Conservation (phyloP, 192 early-diverging fungal genomes). For the Jimgerdemannia lactiflua region DNA sequence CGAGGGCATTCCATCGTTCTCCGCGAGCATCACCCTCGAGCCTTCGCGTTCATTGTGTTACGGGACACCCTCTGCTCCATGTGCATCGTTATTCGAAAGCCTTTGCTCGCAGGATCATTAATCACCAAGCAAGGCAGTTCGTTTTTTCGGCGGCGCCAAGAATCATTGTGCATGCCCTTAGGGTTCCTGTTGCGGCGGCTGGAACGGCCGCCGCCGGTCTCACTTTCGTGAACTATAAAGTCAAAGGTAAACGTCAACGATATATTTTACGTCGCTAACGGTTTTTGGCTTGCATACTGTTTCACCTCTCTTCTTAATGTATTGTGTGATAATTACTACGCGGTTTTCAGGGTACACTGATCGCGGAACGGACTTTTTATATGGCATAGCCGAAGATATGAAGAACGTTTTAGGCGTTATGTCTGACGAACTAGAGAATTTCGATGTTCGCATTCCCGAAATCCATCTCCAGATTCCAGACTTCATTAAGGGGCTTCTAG, state of each 20-base stretch:
- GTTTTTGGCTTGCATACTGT: not conserved
- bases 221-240: constrained; percentile 61
- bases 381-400: constrained; percentile 30
- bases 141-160: constrained; percentile 35
- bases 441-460: constrained; percentile 35
- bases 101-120: not conserved
- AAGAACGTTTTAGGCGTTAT: constrained; percentile 30
- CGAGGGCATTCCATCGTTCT: not conserved
- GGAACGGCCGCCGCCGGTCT: constrained; percentile 57
- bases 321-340: too few species aligned
- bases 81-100: not conserved
- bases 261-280: constrained; percentile 1
- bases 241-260: constrained; percentile 38
- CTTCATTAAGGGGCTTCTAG: constrained; percentile 21
- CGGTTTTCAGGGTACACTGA: constrained; percentile 24
- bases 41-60: not conserved
- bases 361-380: constrained; percentile 32
- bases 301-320: not conserved
- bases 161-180: constrained; percentile 41
- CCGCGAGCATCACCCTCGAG: not conserved
- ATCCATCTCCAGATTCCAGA: constrained; percentile 35
- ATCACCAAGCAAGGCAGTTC: not conserved
- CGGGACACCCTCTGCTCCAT: not conserved
- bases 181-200: constrained; percentile 55
- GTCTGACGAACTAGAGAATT: constrained; percentile 28